Percentiles rank a stretch among this genome's conserved stretches.
These are phyloP conservation scores for Tothia fuscella DNA, from an alignment of 2,329 filamentous ascomycete species.

Conservation along the genomic window DNA sequence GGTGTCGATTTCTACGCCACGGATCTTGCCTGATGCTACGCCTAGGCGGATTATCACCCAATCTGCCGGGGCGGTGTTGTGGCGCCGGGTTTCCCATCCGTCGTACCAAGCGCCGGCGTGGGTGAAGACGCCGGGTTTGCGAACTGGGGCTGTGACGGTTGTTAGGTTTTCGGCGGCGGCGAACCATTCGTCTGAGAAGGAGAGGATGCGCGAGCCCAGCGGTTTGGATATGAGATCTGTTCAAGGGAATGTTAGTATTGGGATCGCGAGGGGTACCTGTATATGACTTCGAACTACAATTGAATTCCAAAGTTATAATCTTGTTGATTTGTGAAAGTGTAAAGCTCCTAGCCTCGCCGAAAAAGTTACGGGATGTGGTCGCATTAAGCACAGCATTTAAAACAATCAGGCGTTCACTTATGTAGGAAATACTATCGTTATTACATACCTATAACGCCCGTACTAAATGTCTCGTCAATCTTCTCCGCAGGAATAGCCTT, in stretches of 20 bases:
- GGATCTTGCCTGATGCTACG: slow-evolving; percentile 56
- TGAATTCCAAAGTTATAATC: too few relatives aligned
- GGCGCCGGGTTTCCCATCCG: slow-evolving; percentile 51
- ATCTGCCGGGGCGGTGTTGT: slow-evolving; percentile 46
- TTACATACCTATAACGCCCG: background rate
- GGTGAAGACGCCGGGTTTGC: slow-evolving; percentile 45
- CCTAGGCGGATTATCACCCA: slow-evolving; percentile 49
- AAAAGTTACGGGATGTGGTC: too few relatives aligned
- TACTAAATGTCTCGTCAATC: slow-evolving; percentile 37
- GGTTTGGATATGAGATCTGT: slow-evolving; percentile 41
- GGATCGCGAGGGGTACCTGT: too few relatives aligned
- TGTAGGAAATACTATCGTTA: too few relatives aligned
- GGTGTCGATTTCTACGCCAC: slow-evolving; percentile 69
- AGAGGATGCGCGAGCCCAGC: slow-evolving; percentile 40
- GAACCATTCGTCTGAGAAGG: slow-evolving; percentile 51
- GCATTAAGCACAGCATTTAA: too few relatives aligned
- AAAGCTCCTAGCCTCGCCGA: too few relatives aligned
- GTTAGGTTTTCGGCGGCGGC: slow-evolving; percentile 47
- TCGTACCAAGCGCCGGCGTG: slow-evolving; percentile 53
- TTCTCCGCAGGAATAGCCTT: slow-evolving; percentile 25
- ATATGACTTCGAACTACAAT: too few relatives aligned
- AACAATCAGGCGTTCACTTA: too few relatives aligned
- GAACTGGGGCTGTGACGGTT: slow-evolving; percentile 43
- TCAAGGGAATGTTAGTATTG: too few relatives aligned
- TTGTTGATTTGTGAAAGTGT: too few relatives aligned